Evolutionary conservation across 2,329 filamentous ascomycete genomes (phyloP).

Genomic region (Fusarium humuli): DNA sequence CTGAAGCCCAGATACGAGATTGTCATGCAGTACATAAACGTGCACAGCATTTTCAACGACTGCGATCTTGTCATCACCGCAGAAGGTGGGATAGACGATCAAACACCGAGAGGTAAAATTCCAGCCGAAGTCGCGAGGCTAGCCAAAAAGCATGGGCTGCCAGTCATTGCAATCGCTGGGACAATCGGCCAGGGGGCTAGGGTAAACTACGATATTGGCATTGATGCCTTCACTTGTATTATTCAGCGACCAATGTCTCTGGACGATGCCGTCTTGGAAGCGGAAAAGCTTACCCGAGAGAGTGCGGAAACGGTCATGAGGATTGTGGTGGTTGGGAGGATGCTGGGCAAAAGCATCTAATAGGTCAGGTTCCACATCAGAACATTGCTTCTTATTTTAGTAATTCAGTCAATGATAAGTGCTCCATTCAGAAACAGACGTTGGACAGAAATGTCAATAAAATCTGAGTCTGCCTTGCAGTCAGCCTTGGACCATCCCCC

Average conservation of each 20-base stretch:
- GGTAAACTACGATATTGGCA: conserved; percentile 51
- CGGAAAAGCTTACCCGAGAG: conserved; percentile 49
- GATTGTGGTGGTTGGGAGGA: conserved; percentile 49
- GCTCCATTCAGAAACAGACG: not conserved
- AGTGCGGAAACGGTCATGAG: conserved; percentile 52
- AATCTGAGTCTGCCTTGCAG: not conserved
- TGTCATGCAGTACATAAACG: conserved; percentile 62
- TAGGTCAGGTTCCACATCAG: not conserved
- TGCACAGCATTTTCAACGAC: conserved; percentile 58
- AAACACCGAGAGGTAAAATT: conserved; percentile 64
- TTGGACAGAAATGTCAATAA: not conserved
- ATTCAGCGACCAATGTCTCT: conserved; percentile 49
- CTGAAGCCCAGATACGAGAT: conserved; percentile 62
- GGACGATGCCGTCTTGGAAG: conserved; percentile 48
- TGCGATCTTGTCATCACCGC: conserved; percentile 65
- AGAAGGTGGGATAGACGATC: conserved; percentile 64
- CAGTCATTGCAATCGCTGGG: conserved; percentile 57
- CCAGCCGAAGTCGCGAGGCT: conserved; percentile 63
- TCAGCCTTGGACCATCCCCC: not conserved
- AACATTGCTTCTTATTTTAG: not conserved
- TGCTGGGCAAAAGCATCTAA: conserved; percentile 37
- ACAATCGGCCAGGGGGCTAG: conserved; percentile 52
- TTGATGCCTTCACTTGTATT: conserved; percentile 52
- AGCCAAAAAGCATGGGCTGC: conserved; percentile 58
- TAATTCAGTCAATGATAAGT: not conserved